phyloP scores from a whole-genome alignment of 1,139 yeast species.

The Diutina rugosa region DNA sequence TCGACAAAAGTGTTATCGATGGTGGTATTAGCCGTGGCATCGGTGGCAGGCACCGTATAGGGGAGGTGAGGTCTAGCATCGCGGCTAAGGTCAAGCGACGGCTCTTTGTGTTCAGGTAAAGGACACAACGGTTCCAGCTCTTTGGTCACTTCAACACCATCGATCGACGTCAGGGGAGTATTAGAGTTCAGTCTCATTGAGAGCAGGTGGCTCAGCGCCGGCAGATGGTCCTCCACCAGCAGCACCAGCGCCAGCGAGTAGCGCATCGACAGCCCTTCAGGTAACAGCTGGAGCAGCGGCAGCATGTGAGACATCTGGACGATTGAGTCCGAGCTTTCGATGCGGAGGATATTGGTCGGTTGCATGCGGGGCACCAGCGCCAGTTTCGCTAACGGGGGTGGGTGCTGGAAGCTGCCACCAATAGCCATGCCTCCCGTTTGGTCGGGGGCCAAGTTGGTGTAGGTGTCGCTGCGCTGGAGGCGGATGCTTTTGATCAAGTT shows the following conservation, averaged over 20 bases:
- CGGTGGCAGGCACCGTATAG: not conserved
- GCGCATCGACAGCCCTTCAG: not conserved
- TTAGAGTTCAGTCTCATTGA: slow-evolving; percentile 18
- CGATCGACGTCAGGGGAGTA: slow-evolving; percentile 26
- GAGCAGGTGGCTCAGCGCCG: not conserved
- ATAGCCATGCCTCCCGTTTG: too few relatives aligned
- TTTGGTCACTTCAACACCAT: not conserved
- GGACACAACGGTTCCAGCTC: slow-evolving; percentile 1
- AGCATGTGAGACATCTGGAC: not conserved
- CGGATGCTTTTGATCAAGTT: not conserved
- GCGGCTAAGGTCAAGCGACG: not conserved
- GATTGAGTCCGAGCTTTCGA: not conserved
- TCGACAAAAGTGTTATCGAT: not conserved
- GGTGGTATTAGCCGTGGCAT: not conserved
- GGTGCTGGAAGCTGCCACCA: not conserved
- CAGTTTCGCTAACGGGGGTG: not conserved
- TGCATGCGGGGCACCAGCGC: not conserved
- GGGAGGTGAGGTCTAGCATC: not conserved
- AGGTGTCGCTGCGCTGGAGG: not conserved
- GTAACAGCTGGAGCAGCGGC: not conserved
- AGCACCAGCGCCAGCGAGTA: not conserved
- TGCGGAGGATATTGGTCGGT: not conserved
- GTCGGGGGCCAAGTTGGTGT: not conserved
- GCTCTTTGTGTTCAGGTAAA: not conserved
- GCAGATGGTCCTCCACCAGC: not conserved